A percentile compares a stretch with the other conserved stretches of the same genome.
Conservation (phyloP, 495 filamentous ascomycete genomes). For the Astrocystis sublimbata region DNA sequence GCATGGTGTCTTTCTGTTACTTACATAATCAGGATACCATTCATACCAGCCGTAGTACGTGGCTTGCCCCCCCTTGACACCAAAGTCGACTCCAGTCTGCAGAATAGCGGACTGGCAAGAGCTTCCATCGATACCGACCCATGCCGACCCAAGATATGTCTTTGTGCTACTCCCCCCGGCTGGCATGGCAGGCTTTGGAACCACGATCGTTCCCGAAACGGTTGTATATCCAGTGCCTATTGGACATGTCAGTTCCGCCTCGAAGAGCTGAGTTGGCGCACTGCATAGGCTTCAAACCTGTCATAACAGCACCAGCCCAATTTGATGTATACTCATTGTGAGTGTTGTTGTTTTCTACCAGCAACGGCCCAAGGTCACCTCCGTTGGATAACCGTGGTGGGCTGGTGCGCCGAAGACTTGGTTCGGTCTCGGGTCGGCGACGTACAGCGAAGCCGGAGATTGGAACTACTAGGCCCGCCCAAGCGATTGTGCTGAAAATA, state of each 20-base stretch:
- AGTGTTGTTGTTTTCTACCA: constrained; percentile 18
- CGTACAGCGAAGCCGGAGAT: constrained; percentile 22
- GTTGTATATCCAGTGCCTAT: constrained; percentile 48
- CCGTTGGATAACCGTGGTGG: constrained; percentile 20
- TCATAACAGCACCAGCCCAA: constrained; percentile 61
- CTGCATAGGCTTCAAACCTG: constrained; percentile 26
- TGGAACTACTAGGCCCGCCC: constrained; percentile 22
- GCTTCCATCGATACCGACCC: constrained; percentile 65
- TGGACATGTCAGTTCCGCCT: constrained; percentile 1
- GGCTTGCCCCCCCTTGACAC: constrained; percentile 36
- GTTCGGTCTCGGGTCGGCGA: constrained; percentile 17
- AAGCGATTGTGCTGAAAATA: constrained; percentile 19
- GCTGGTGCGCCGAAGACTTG: constrained; percentile 21
- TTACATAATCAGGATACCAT: constrained; percentile 56
- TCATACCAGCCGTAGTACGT: constrained; percentile 64
- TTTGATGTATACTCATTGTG: constrained; percentile 54
- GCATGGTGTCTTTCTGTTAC: neutral
- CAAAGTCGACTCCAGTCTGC: constrained; percentile 63
- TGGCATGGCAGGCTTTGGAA: constrained; percentile 52
- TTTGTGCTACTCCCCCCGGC: constrained; percentile 40
- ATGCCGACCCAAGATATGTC: constrained; percentile 57
- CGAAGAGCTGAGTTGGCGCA: neutral
- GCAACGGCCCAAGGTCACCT: constrained; percentile 12
- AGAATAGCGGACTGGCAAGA: constrained; percentile 59
- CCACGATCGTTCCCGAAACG: constrained; percentile 57